These are phyloP conservation scores for Pseudoscleropodium purum DNA, from an alignment of 225 moss, liverwort and hornwort species.

Conservation along the genomic window DNA sequence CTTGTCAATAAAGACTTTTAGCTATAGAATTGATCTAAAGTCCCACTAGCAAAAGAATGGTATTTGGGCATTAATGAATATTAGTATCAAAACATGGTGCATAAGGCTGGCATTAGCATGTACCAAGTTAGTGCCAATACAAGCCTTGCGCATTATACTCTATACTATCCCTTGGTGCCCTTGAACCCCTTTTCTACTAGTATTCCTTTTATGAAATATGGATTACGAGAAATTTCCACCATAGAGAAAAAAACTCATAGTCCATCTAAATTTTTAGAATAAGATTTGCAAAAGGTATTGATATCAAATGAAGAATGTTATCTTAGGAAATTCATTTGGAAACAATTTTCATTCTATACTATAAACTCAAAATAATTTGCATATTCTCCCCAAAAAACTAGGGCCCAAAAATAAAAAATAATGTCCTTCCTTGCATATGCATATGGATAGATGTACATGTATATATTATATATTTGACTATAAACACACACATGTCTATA, in stretches of 20 bases:
- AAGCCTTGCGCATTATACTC: neutral
- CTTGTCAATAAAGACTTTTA: neutral
- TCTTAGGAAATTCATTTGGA: accelerated
- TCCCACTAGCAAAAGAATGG: accelerated
- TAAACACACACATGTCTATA: too few relatives aligned
- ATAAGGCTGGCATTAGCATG: accelerated
- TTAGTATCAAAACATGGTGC: accelerated
- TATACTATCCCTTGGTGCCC: neutral
- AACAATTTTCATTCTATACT: neutral
- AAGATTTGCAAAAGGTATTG: neutral
- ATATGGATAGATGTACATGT: too few relatives aligned
- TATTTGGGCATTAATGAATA: neutral
- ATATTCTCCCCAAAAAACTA: accelerated
- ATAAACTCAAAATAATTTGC: neutral
- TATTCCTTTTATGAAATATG: accelerated
- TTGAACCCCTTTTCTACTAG: neutral
- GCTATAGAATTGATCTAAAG: neutral
- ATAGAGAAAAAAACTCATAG: neutral
- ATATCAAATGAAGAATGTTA: neutral
- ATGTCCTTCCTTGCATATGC: too few relatives aligned
- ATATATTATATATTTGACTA: too few relatives aligned
- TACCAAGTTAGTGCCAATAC: neutral
- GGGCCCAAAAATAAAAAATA: neutral
- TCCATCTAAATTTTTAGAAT: neutral
- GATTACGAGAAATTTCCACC: accelerated